Percentiles rank a stretch among this genome's conserved stretches.
Evolutionary conservation across 768 basidiomycete genomes (phyloP).

Genomic region (Neoboletus magnificus): DNA sequence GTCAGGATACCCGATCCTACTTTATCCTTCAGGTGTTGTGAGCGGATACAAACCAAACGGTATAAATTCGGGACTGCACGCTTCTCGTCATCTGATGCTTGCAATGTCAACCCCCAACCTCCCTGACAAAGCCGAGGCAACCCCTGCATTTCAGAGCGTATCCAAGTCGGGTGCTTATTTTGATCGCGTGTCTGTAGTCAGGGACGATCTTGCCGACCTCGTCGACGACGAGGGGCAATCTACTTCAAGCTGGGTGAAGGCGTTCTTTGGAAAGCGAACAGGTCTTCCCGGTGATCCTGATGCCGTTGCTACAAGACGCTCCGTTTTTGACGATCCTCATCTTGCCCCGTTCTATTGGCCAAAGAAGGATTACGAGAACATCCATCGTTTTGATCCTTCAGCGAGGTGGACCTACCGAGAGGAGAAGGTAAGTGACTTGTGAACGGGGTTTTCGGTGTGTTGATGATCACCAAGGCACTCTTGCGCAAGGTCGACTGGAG

Average conservation of each 20-base stretch:
- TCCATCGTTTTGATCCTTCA: slow-evolving; percentile 52
- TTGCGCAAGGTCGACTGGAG: slow-evolving; percentile 60
- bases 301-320: slow-evolving; percentile 46
- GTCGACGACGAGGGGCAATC: slow-evolving; percentile 1
- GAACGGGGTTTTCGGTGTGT: too few species aligned
- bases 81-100: neutral
- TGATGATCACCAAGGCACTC: slow-evolving; percentile 33
- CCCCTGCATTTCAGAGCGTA: neutral
- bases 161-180: neutral
- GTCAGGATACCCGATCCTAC: neutral
- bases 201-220: neutral
- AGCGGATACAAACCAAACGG: neutral
- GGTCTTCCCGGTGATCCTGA: slow-evolving; percentile 24
- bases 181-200: neutral
- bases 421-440: slow-evolving; percentile 38
- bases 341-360: slow-evolving; percentile 39
- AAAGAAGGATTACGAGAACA: slow-evolving; percentile 49
- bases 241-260: neutral
- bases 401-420: slow-evolving; percentile 61
- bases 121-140: neutral
- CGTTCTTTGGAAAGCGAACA: neutral
- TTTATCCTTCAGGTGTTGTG: neutral
- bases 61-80: neutral
- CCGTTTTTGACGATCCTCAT: slow-evolving; percentile 50
- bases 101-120: neutral